Evolutionary conservation across 139 green algal genomes (phyloP), one percentile per base, ranked within the genome.

Genomic region (Coccomyxa sp.): DNA sequence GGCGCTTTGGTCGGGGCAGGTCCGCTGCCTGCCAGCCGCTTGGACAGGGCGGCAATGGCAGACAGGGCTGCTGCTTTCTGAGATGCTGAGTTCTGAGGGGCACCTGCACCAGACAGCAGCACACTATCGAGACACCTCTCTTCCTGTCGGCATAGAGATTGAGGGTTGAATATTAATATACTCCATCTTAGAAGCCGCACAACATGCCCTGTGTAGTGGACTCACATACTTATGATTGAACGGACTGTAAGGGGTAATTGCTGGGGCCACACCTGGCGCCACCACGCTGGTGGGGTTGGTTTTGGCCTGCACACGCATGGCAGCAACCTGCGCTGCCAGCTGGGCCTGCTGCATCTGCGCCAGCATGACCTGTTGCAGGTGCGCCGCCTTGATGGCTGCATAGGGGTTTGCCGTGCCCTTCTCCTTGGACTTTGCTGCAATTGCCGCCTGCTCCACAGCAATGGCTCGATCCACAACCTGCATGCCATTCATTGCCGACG

Each of bases 331-430:
- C 38, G 82, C 81, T 57, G 87, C 87, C 60, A 93, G 86, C 57
- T 76, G 67, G 17, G 79, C 38, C 84, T 93, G 88, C 80, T 91
- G 86, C 79, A 91, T 82, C 82, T 87, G 67, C 77, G 93, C 77
- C 79, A 89, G 81, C 85, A 82, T 31, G 30, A 89, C 79, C 75
- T 93, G 86, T 63, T 93, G 86, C 78, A 91, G 76, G 81, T 91
- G 87, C 83, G 93, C 86, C 83, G 87, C 84, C 82, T 95, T 91
- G 76, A 95, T 82, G 21, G 87, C 85, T 32, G 88, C 77, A 79
- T 91, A 89, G 25, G 90, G 88, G 77, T 94, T 91, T 66, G 82
- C 28, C 12, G 79, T 58, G 13, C 79, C 82, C 15, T 85, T 38
- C 13, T 85, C 71, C 13, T 82, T 81, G 10, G 85, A 81, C 28